Base-by-base conservation (phyloP, 768 basidiomycete species). In the Mycena latifolia region DNA sequence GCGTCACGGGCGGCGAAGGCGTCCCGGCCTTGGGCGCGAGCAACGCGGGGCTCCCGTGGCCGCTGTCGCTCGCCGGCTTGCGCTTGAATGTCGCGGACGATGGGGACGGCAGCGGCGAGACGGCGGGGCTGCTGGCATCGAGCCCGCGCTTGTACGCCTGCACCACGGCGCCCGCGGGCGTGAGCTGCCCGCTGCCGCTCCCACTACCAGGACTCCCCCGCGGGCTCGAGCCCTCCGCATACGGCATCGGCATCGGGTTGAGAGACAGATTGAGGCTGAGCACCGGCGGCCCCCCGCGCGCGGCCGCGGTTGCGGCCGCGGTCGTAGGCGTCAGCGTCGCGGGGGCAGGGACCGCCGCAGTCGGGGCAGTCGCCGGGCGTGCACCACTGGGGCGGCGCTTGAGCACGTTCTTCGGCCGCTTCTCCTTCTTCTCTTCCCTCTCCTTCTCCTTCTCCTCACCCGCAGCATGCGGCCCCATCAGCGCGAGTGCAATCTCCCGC, bases 401-500 rank as follows among this genome's bases (percentile, higher is more conserved):
- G 35, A 72, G 45, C 24, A 73, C 69, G 27, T 77, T 76, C 60
- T 73, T 76, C 67, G 64, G 63, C 9, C 71, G 72, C 39, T 72
- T 72, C 43, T 77, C 73, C 63, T 77, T 75, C 18, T 76, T 69
- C 58, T 76, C 72, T 56, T 63, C 63, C 68, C 24, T 52, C 59
- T 33, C 31, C 43, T n/a, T n/a, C n/a, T n/a, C n/a, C n/a, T n/a
- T n/a, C n/a, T n/a, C n/a, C n/a, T n/a, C n/a, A n/a, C n/a, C n/a
- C n/a, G n/a, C n/a, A n/a, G 43, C 5, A 69, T 43, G 28, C 2
- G 61, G 65, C 48, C n/a, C 57, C 6, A 70, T 29, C 25, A 28
- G 20, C 20, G 70, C 53, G 17, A 45, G 64, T 48, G 54, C 55
- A 10, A 75, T 72, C 14, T 75, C 72, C 48, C 68, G 69, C 55